Evolutionary conservation across 768 basidiomycete genomes (phyloP).

Genomic region (Fibroporia radiculosa): DNA sequence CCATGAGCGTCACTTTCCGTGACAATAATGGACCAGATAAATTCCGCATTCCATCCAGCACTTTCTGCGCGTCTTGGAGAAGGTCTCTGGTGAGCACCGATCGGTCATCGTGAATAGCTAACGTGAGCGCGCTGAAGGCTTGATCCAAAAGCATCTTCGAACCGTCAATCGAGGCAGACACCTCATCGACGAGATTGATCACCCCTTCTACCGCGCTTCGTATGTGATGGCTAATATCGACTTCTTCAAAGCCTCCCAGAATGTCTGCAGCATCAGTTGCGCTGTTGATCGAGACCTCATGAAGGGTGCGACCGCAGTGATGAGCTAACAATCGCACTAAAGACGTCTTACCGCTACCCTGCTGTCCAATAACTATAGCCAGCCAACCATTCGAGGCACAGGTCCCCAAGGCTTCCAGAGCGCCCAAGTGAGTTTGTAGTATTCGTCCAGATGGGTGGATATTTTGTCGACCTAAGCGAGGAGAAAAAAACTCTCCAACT

Average conservation of each 20-base stretch:
- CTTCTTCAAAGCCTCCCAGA: slow-evolving; percentile 92
- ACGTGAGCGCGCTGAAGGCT: background rate
- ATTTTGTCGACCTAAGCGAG: slow-evolving; percentile 27
- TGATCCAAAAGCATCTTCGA: slow-evolving; percentile 1
- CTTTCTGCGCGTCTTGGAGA: slow-evolving; percentile 18
- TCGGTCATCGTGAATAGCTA: background rate
- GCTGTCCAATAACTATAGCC: slow-evolving; percentile 76
- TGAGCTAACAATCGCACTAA: slow-evolving; percentile 64
- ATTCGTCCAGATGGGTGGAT: slow-evolving; percentile 39
- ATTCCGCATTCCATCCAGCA: slow-evolving; percentile 23
- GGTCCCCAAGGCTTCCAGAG: slow-evolving; percentile 68
- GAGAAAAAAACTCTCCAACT: slow-evolving; percentile 52
- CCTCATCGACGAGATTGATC: slow-evolving; percentile 17
- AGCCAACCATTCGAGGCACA: slow-evolving; percentile 78
- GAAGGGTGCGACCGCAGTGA: slow-evolving; percentile 58
- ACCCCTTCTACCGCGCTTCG: slow-evolving; percentile 32
- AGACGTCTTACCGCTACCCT: slow-evolving; percentile 72
- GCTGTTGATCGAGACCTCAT: slow-evolving; percentile 72
- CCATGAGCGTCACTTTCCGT: slow-evolving; percentile 13
- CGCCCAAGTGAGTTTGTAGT: slow-evolving; percentile 53
- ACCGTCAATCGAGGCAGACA: slow-evolving; percentile 6
- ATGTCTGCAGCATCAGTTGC: slow-evolving; percentile 93
- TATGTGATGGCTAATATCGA: slow-evolving; percentile 43
- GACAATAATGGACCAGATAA: slow-evolving; percentile 6
- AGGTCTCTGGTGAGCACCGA: background rate